phyloP scores from a whole-genome alignment of 1,139 yeast genomes.

The Spencermartinsiella ligniputridi region DNA sequence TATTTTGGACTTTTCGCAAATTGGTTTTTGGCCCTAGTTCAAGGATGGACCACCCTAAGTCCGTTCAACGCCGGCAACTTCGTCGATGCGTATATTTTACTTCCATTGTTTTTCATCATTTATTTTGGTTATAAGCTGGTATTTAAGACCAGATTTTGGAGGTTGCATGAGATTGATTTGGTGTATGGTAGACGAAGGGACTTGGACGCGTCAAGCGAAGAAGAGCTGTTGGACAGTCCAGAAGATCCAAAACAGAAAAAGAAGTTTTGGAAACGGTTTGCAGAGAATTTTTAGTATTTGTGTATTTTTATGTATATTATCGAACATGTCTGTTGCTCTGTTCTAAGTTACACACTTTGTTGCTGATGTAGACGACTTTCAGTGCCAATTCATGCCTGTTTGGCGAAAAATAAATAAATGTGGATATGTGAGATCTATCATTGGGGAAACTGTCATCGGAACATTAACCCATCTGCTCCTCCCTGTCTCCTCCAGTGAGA shows the following conservation, averaged over 20 bases:
- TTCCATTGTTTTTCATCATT: slow-evolving; percentile 51
- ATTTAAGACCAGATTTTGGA: slow-evolving; percentile 43
- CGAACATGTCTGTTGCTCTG: too few relatives aligned
- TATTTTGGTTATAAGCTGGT: slow-evolving; percentile 40
- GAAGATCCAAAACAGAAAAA: neutral
- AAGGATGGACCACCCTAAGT: slow-evolving; percentile 62
- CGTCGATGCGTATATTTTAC: slow-evolving; percentile 60
- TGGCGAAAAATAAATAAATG: too few relatives aligned
- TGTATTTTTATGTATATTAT: too few relatives aligned
- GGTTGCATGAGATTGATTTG: slow-evolving; percentile 44
- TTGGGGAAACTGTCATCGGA: slow-evolving; percentile 39
- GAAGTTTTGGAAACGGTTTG: slow-evolving; percentile 11
- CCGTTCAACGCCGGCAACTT: slow-evolving; percentile 58
- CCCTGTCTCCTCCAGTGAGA: slow-evolving; percentile 74
- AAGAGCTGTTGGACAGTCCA: neutral
- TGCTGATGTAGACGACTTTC: too few relatives aligned
- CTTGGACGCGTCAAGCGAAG: slow-evolving; percentile 19
- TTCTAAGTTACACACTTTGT: too few relatives aligned
- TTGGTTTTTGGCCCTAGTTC: slow-evolving; percentile 53
- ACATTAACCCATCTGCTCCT: slow-evolving; percentile 60
- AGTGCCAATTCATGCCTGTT: too few relatives aligned
- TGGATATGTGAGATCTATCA: too few relatives aligned
- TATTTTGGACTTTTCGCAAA: slow-evolving; percentile 49
- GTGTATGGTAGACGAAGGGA: slow-evolving; percentile 36
- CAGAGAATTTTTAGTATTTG: slow-evolving; percentile 6